Evolutionary conservation across 2,329 filamentous ascomycete genomes (phyloP).

Genomic region (Aspergillus sp.): DNA sequence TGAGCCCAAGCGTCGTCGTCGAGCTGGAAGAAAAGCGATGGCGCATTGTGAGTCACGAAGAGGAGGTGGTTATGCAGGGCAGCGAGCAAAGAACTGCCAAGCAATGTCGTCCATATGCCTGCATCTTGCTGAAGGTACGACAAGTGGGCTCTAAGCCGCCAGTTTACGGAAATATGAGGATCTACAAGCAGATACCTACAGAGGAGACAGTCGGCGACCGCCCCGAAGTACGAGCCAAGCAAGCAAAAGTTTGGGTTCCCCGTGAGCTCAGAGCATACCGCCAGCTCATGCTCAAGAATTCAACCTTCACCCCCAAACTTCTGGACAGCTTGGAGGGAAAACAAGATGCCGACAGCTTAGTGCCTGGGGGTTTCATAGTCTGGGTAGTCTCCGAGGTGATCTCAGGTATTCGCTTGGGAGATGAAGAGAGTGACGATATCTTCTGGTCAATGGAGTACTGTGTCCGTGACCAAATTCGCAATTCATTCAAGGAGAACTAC

Average conservation of each 20-base stretch:
- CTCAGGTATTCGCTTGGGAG: neutral
- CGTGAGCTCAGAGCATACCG: neutral
- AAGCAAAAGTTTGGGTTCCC: neutral
- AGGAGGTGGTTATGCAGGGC: no score
- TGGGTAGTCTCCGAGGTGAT: neutral
- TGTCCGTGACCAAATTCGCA: neutral
- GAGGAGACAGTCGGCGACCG: neutral
- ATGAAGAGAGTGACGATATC: neutral
- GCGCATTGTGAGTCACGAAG: no score
- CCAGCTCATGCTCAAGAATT: neutral
- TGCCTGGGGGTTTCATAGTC: neutral
- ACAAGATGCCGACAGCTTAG: neutral
- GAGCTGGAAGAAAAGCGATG: no score
- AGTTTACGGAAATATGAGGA: neutral
- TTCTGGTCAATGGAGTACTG: neutral
- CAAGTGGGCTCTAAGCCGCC: no score
- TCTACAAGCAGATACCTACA: neutral
- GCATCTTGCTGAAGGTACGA: no score
- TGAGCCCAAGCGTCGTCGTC: no score
- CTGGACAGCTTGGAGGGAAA: neutral
- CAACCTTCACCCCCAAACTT: neutral
- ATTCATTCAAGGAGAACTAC: neutral
- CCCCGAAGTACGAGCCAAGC: neutral
- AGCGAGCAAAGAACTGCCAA: no score
- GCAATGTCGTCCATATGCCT: no score